Evolutionary conservation across 768 basidiomycete genomes (phyloP).

Genomic region (Nidula microcarpa): DNA sequence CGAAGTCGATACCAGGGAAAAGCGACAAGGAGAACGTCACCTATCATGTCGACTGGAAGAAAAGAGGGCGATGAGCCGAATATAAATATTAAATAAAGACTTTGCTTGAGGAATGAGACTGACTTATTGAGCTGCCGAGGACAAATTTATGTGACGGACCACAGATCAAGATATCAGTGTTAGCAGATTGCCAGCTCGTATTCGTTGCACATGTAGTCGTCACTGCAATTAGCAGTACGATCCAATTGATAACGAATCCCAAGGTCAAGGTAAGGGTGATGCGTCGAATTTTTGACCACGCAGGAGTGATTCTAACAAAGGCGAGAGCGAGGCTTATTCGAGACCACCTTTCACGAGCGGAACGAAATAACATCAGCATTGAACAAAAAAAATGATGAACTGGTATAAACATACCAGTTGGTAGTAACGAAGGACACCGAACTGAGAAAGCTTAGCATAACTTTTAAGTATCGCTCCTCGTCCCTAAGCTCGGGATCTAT

Average conservation of each 20-base stretch:
- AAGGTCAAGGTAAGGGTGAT: not conserved
- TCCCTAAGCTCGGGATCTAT: no score
- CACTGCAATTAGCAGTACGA: not conserved
- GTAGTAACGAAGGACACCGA: no score
- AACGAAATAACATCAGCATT: no score
- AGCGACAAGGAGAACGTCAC: not conserved
- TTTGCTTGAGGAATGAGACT: not conserved
- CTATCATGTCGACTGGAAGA: not conserved
- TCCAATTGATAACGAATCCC: not conserved
- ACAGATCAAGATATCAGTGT: not conserved
- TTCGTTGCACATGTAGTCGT: not conserved
- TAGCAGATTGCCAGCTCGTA: not conserved
- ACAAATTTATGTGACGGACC: not conserved
- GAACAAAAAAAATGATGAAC: no score
- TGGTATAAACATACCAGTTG: no score
- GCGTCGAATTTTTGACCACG: not conserved
- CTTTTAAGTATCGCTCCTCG: no score
- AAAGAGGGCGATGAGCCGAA: not conserved
- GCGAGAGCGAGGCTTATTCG: not conserved
- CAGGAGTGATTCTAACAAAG: not conserved
- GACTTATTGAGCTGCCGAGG: not conserved
- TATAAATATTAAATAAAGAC: not conserved
- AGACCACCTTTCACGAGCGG: not conserved
- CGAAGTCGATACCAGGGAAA: not conserved
- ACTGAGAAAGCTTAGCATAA: no score